A percentile compares a stretch with the other conserved stretches of the same genome.
phyloP scores from a whole-genome alignment of 768 basidiomycete species.

The Zangia roseola region DNA sequence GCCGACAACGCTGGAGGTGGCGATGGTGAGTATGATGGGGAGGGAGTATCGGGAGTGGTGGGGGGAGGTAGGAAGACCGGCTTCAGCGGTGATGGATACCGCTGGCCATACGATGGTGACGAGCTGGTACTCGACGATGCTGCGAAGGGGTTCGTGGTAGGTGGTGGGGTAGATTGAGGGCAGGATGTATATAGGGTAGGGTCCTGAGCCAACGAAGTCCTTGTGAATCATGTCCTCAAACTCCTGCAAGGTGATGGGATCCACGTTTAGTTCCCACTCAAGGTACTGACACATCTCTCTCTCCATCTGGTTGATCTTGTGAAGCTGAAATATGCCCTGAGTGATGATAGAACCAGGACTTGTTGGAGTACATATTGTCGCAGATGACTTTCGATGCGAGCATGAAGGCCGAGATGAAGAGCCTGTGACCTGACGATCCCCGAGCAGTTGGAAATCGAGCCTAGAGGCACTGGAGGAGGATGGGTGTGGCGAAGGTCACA shows the following conservation, averaged over 20 bases:
- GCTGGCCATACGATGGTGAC: slow-evolving; percentile 28
- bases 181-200: too few relatives aligned
- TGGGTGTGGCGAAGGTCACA: slow-evolving; percentile 40
- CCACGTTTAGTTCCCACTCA: slow-evolving; percentile 87
- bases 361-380: slow-evolving; percentile 93
- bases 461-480: slow-evolving; percentile 66
- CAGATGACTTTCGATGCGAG: slow-evolving; percentile 79
- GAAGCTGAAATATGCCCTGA: slow-evolving; percentile 76
- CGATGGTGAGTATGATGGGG: slow-evolving; percentile 47
- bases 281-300: slow-evolving; percentile 82
- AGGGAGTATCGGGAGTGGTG: slow-evolving; percentile 53
- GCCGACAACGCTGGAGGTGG: slow-evolving; percentile 61
- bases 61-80: slow-evolving; percentile 22
- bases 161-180: slow-evolving; percentile 37
- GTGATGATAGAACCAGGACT: slow-evolving; percentile 90
- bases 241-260: slow-evolving; percentile 49
- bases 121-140: slow-evolving; percentile 31
- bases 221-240: too few relatives aligned
- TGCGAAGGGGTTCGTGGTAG: slow-evolving; percentile 32
- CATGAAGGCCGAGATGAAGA: slow-evolving; percentile 76
- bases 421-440: slow-evolving; percentile 67
- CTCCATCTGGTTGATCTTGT: slow-evolving; percentile 83
- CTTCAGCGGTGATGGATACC: slow-evolving; percentile 34
- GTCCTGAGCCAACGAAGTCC: too few relatives aligned
- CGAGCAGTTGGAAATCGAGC: slow-evolving; percentile 70